phyloP scores from a whole-genome alignment of 2,329 filamentous ascomycete genomes.

The Trichoderma cornu-damae region DNA sequence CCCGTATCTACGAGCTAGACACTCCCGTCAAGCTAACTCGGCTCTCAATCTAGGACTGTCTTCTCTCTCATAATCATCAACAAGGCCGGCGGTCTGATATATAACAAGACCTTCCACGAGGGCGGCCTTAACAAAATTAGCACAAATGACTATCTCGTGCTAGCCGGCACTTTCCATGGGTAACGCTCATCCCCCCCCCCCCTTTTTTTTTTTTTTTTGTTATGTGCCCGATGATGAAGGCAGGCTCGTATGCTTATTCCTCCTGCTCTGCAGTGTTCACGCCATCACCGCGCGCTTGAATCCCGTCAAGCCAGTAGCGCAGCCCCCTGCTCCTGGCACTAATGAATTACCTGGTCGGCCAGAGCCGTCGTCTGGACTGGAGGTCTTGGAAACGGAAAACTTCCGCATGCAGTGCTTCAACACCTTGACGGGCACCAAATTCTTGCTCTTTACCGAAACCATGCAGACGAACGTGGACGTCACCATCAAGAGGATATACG shows the following conservation, averaged over 20 bases:
- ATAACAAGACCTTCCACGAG: slow-evolving; percentile 89
- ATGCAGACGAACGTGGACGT: slow-evolving; percentile 82
- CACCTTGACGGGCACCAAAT: slow-evolving; percentile 91
- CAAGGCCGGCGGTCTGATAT: slow-evolving; percentile 94
- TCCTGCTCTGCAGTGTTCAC: slow-evolving; percentile 49
- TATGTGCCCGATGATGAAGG: not conserved
- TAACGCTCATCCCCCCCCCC: slow-evolving; percentile 36
- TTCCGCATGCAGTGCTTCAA: slow-evolving; percentile 96
- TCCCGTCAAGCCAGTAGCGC: slow-evolving; percentile 43
- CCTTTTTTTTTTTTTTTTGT: not conserved
- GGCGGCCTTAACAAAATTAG: slow-evolving; percentile 79
- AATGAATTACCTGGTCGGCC: slow-evolving; percentile 44
- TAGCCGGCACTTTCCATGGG: slow-evolving; percentile 97
- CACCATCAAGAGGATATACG: slow-evolving; percentile 80
- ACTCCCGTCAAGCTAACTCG: not conserved
- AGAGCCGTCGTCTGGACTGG: slow-evolving; percentile 70
- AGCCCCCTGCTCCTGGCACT: slow-evolving; percentile 34
- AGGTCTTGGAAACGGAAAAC: slow-evolving; percentile 88
- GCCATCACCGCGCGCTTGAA: slow-evolving; percentile 62
- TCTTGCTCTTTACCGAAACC: slow-evolving; percentile 87
- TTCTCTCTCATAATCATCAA: slow-evolving; percentile 97
- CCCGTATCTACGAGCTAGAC: not conserved
- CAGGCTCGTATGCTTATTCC: slow-evolving; percentile 10
- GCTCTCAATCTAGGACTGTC: slow-evolving; percentile 63
- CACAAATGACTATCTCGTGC: slow-evolving; percentile 93